phyloP scores from a whole-genome alignment of 148 eudicot genomes.

The Rhododendron williamsianum region DNA sequence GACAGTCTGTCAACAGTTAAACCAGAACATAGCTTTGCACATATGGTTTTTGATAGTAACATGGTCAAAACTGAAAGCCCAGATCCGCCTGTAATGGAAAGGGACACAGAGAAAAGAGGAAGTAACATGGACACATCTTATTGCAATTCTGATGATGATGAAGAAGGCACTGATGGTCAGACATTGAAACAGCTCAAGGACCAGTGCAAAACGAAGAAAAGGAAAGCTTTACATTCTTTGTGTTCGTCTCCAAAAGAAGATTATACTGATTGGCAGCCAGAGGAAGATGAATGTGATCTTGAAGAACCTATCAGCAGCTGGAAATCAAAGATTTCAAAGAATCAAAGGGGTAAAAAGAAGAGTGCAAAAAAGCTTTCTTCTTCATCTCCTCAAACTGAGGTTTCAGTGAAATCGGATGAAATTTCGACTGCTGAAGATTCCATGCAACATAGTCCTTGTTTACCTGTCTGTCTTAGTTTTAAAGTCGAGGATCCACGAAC shows the following conservation, averaged over 20 bases:
- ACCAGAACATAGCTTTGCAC: slow-evolving; percentile 28
- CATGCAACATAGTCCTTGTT: slow-evolving; percentile 13
- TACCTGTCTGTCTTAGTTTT: slow-evolving; percentile 6
- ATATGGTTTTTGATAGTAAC: slow-evolving; percentile 14
- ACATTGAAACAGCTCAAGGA: slow-evolving; percentile 50
- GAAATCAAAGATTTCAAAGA: slow-evolving; percentile 45
- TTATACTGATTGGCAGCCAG: slow-evolving; percentile 17
- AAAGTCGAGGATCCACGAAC: slow-evolving; percentile 35
- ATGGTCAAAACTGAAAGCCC: slow-evolving; percentile 19
- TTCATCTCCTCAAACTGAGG: slow-evolving; percentile 10
- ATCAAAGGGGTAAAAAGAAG: slow-evolving; percentile 35
- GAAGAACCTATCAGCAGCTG: slow-evolving; percentile 49
- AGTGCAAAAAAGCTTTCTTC: slow-evolving; percentile 5
- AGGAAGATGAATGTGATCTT: slow-evolving; percentile 52
- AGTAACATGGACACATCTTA: slow-evolving; percentile 1
- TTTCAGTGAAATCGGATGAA: slow-evolving; percentile 20
- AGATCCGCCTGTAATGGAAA: slow-evolving; percentile 15
- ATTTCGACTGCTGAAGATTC: not conserved
- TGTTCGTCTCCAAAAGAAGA: slow-evolving; percentile 30
- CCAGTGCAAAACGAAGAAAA: slow-evolving; percentile 46
- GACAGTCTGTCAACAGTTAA: slow-evolving; percentile 12
- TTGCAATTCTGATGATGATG: slow-evolving; percentile 1
- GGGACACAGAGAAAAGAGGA: slow-evolving; percentile 19
- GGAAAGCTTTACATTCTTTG: slow-evolving; percentile 25
- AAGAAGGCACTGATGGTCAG: slow-evolving; percentile 22